Percentiles rank a stretch among this genome's conserved stretches.
Conservation (phyloP, 1,139 yeast species). For the Suhomyces atakaporum region DNA sequence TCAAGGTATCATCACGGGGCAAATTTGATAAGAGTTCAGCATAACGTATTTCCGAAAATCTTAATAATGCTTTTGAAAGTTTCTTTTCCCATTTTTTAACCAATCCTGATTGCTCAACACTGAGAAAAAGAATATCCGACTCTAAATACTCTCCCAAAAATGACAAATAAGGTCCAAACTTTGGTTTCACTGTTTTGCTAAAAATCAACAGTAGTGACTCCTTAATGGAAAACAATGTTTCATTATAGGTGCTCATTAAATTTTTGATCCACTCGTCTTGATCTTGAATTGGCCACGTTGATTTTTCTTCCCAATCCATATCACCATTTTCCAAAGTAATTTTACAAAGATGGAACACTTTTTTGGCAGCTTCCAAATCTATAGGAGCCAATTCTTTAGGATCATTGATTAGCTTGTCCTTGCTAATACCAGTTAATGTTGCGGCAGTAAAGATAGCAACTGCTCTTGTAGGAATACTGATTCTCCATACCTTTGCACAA, state of each 20-base stretch:
- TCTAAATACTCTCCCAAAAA: slow-evolving; percentile 56
- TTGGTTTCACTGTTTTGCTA: slow-evolving; percentile 54
- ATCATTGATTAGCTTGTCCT: slow-evolving; percentile 31
- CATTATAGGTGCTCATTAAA: slow-evolving; percentile 49
- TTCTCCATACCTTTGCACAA: slow-evolving; percentile 62
- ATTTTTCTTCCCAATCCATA: slow-evolving; percentile 37
- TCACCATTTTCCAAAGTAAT: slow-evolving; percentile 35
- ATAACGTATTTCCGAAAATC: slow-evolving; percentile 61
- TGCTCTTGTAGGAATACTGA: slow-evolving; percentile 55
- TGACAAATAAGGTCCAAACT: slow-evolving; percentile 55
- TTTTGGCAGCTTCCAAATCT: slow-evolving; percentile 29
- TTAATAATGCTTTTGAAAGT: slow-evolving; percentile 49
- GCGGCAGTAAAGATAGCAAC: slow-evolving; percentile 56
- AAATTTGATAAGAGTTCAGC: slow-evolving; percentile 56
- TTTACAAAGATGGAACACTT: slow-evolving; percentile 32
- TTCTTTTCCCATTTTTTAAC: slow-evolving; percentile 54
- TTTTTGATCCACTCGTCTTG: slow-evolving; percentile 54
- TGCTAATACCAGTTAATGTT: slow-evolving; percentile 42
- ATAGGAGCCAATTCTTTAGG: slow-evolving; percentile 34
- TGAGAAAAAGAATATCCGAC: slow-evolving; percentile 46
- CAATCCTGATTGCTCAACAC: slow-evolving; percentile 39
- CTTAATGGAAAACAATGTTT: slow-evolving; percentile 49
- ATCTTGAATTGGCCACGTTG: slow-evolving; percentile 51
- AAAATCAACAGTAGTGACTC: slow-evolving; percentile 49
- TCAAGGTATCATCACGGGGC: slow-evolving; percentile 66